A percentile compares a stretch with the other conserved stretches of the same genome.
phyloP scores from a whole-genome alignment of 768 basidiomycete species.

The Galerina marginata region DNA sequence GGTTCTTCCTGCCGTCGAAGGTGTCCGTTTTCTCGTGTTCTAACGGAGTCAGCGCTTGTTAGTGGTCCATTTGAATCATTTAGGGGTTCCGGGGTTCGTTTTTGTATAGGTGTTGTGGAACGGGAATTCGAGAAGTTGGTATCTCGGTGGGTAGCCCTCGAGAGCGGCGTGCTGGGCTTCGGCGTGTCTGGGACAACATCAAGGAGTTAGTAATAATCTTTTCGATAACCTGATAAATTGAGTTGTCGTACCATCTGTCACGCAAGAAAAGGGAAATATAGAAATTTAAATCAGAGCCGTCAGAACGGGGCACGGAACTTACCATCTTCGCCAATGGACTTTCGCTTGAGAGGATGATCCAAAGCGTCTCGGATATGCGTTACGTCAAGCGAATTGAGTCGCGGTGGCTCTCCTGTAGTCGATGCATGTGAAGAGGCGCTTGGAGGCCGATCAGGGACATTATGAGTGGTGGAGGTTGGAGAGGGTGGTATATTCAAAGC shows the following conservation, averaged over 20 bases:
- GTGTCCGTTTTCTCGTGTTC: constrained; percentile 19
- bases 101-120: constrained; percentile 1
- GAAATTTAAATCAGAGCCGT: neutral
- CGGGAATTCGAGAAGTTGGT: neutral
- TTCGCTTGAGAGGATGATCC: constrained; percentile 11
- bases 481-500: constrained; percentile 13
- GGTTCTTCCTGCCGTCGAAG: constrained; percentile 8
- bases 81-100: neutral
- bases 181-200: constrained; percentile 11
- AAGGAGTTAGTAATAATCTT: neutral
- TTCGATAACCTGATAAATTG: neutral
- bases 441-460: constrained; percentile 8
- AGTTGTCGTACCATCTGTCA: constrained; percentile 17
- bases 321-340: constrained; percentile 8
- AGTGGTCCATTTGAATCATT: neutral
- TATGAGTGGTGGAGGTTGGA: constrained; percentile 15
- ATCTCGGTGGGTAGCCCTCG: constrained; percentile 3
- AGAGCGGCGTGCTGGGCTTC: constrained; percentile 6
- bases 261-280: neutral
- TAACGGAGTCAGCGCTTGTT: constrained; percentile 8
- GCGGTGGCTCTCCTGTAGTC: constrained; percentile 1
- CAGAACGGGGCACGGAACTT: neutral
- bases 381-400: constrained; percentile 3
- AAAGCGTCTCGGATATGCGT: neutral
- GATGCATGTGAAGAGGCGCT: neutral